Percentiles rank a stretch among this genome's conserved stretches.
phyloP scores from a whole-genome alignment of 2,329 filamentous ascomycete genomes.

The Madurella fahalii region DNA sequence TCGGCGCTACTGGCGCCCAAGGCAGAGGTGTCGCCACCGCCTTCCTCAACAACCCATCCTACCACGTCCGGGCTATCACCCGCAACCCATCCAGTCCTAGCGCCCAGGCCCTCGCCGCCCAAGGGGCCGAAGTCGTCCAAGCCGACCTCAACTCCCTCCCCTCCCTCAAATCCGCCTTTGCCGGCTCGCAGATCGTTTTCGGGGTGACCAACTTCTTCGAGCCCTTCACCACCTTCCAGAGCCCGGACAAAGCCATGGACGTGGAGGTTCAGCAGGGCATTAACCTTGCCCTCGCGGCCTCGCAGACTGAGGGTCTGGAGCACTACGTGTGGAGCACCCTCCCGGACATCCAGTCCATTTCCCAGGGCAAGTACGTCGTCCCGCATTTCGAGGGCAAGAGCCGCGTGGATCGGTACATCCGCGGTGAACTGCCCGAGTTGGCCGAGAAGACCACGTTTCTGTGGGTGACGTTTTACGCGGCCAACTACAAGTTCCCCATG shows the following conservation, averaged over 20 bases:
- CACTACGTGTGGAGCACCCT: slow-evolving; percentile 27
- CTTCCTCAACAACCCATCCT: slow-evolving; percentile 43
- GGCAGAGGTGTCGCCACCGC: slow-evolving; percentile 44
- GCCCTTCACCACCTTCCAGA: slow-evolving; percentile 15
- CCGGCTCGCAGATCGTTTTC: slow-evolving; percentile 42
- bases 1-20: slow-evolving; percentile 46
- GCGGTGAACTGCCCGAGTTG: slow-evolving; percentile 12
- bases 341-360: slow-evolving; percentile 14
- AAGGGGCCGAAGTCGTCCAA: slow-evolving; percentile 42
- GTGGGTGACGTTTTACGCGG: slow-evolving; percentile 22
- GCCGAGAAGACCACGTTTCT: slow-evolving; percentile 23
- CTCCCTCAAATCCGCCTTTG: slow-evolving; percentile 36
- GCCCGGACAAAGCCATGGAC: slow-evolving; percentile 14
- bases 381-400: slow-evolving; percentile 27
- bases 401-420: slow-evolving; percentile 20
- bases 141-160: slow-evolving; percentile 39
- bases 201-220: slow-evolving; percentile 30
- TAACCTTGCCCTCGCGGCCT: slow-evolving; percentile 23
- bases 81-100: slow-evolving; percentile 40
- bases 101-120: slow-evolving; percentile 35
- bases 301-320: slow-evolving; percentile 14
- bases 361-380: slow-evolving; percentile 17
- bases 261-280: slow-evolving; percentile 22
- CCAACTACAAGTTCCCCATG: slow-evolving; percentile 17
- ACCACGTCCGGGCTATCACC: slow-evolving; percentile 44